These are phyloP conservation scores for Metarhizium guizhouense DNA, from an alignment of 2,329 filamentous ascomycete species.

Conservation along the genomic window DNA sequence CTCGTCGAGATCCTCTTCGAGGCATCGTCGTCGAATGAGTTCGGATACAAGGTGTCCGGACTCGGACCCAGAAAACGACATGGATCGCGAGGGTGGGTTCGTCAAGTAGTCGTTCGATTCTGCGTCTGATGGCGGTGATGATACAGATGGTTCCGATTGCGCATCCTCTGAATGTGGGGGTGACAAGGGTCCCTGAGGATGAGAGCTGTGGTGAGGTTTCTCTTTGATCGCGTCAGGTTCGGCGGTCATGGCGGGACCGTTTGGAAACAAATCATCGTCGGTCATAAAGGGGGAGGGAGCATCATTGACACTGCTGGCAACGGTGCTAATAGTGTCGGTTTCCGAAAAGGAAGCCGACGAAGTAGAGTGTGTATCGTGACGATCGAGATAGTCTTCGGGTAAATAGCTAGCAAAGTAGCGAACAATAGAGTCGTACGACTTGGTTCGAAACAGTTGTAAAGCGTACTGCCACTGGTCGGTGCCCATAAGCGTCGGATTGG, in stretches of 20 bases:
- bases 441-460: constrained; percentile 49
- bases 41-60: constrained; percentile 28
- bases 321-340: constrained; percentile 27
- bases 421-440: constrained; percentile 50
- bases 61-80: constrained; percentile 45
- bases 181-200: constrained; percentile 19
- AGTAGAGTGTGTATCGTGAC: constrained; percentile 26
- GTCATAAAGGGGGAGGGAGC: constrained; percentile 29
- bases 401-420: constrained; percentile 52
- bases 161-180: constrained; percentile 43
- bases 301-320: constrained; percentile 30
- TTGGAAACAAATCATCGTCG: constrained; percentile 25
- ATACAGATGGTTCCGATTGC: constrained; percentile 33
- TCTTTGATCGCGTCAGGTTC: constrained; percentile 29
- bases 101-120: constrained; percentile 23
- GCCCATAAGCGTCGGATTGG: constrained; percentile 48
- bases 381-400: constrained; percentile 37
- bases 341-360: constrained; percentile 30
- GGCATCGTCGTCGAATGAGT: constrained; percentile 17
- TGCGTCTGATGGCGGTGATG: constrained; percentile 24
- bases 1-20: constrained; percentile 34
- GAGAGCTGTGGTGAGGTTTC: constrained; percentile 11
- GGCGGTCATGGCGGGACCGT: constrained; percentile 32
- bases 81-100: constrained; percentile 35
- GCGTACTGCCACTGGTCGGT: constrained; percentile 51